A percentile compares a stretch with the other conserved stretches of the same genome.
Conservation (phyloP, 148 eudicot genomes). For the Diospyros lotus region DNA sequence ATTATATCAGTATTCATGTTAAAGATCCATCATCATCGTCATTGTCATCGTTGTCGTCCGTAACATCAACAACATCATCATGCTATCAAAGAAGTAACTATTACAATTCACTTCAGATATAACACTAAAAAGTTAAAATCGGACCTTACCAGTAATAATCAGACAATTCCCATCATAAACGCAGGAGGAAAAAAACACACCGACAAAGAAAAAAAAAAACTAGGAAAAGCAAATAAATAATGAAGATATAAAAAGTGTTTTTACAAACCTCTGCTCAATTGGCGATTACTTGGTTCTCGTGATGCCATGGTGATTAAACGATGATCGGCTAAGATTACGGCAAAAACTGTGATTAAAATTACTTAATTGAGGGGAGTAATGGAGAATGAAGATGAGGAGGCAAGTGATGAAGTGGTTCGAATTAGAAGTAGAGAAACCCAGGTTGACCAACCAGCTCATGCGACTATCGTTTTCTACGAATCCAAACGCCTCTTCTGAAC, state of each 20-base stretch:
- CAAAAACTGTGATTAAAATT: constrained; percentile 10
- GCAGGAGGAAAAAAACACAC: neutral
- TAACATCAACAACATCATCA: neutral
- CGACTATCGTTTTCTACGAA: constrained; percentile 32
- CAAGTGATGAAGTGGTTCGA: constrained; percentile 75
- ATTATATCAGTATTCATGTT: neutral
- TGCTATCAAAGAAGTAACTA: neutral
- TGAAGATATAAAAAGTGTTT: neutral
- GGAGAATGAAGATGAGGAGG: constrained; percentile 46
- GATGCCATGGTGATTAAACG: constrained; percentile 46
- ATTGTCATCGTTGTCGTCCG: neutral
- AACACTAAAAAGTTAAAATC: neutral
- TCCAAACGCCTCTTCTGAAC: neutral
- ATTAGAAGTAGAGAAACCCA: constrained; percentile 58
- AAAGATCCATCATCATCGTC: neutral
- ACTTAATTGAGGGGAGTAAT: constrained; percentile 50
- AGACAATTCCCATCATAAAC: neutral
- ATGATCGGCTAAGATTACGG: constrained; percentile 16
- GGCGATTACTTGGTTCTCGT: constrained; percentile 56
- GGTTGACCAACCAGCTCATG: constrained; percentile 74
- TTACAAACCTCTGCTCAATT: constrained; percentile 51
- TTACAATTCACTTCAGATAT: neutral
- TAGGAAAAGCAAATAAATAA: constrained; percentile 3
- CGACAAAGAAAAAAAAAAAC: neutral
- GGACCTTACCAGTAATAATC: neutral